Percentiles rank a stretch among this genome's conserved stretches.
phyloP scores from a whole-genome alignment of 306 rosid species.

The Senna siamea region DNA sequence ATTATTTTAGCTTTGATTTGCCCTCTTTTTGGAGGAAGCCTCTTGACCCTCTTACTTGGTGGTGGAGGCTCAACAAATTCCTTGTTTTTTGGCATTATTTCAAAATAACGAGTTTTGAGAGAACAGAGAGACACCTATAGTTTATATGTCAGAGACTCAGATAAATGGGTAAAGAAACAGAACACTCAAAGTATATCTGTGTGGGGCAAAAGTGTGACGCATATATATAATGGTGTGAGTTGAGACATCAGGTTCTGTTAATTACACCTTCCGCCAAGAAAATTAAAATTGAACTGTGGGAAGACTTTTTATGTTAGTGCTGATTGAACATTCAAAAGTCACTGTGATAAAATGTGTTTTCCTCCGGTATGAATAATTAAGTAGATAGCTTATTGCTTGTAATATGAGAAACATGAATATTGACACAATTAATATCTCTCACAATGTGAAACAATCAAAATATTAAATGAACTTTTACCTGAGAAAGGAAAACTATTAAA shows the following conservation, averaged over 20 bases:
- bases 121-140: constrained; percentile 15
- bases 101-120: constrained; percentile 19
- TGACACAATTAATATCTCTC: neutral
- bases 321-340: neutral
- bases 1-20: constrained; percentile 51
- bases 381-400: too few species aligned
- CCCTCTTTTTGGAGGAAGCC: constrained; percentile 68
- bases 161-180: constrained; percentile 3
- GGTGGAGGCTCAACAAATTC: constrained; percentile 33
- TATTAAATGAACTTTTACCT: too few species aligned
- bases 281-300: neutral
- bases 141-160: too few species aligned
- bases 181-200: neutral
- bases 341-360: neutral
- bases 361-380: neutral
- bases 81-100: constrained; percentile 29
- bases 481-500: too few species aligned
- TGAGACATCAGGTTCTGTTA: constrained; percentile 25
- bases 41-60: constrained; percentile 31
- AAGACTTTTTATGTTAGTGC: constrained; percentile 28
- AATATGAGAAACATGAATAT: neutral
- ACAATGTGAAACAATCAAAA: too few species aligned
- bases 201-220: constrained; percentile 9
- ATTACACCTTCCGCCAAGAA: constrained; percentile 4
- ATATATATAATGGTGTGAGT: constrained; percentile 24